Base-by-base conservation (phyloP, 306 rosid genomes). In the Quercus alba region DNA sequence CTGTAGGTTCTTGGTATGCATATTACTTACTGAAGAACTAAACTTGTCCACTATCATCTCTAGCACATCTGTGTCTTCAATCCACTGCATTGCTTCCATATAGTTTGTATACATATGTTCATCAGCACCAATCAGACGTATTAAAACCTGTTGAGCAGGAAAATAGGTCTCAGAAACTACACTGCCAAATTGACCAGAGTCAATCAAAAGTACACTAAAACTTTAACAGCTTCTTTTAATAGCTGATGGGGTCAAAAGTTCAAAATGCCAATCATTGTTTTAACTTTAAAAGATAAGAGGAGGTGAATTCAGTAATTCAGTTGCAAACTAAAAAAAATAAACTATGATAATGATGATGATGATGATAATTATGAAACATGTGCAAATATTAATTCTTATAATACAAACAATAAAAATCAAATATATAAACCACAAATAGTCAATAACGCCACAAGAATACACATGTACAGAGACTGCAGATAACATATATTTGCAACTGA, bases 1-100 rank as follows among this genome's bases (percentile, higher is more conserved):
- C 13, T 10, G 46, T 26, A 75, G 33, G 30, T 73, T 49, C 31
- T 70, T 3, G 13, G 44, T 63, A 35, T 28, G 51, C 46, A 83
- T 21, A 72, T 69, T 73, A 90, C 99, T 89, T 86, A 96, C 99
- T 11, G 99, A 90, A 78, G 97, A 90, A 80, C 93, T 96, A 83
- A 96, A 91, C 87, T 93, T 93, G 87, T 93, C 98, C 78, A 88
- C 97, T 82, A 96, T 96, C 99, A 96, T 91, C 91, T 96, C 99
- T 68, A 96, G 89, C 81, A 96, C 93, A 85, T 89, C 87, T 13
- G 92, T 88, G 30, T 89, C 93, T 89, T 91, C 97, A 59, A 93
- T 93, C 99, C 99, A 96, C 81, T 90, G 90, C 97, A 96, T 89
- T 51, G 91, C 89, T 80, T 96, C 98, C 55, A 72, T 83, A 76